Evolutionary conservation across 345 rosid species (phyloP), one percentile per base, ranked within the genome.

Genomic region (Geranium brycei): DNA sequence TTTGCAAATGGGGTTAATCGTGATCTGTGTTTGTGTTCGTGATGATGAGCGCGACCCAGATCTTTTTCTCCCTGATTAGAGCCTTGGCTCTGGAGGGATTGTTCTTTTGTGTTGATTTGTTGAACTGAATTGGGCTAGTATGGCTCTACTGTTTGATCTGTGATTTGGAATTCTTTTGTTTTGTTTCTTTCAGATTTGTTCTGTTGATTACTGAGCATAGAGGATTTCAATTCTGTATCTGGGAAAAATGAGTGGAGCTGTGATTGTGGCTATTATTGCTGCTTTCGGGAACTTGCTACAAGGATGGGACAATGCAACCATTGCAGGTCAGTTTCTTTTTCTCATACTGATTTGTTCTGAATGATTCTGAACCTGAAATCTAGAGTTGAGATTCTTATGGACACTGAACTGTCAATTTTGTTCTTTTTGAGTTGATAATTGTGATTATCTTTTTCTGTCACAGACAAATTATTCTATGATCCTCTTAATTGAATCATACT

Each of bases 241-340:
- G 59, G 63, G 71, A 14, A 73, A 65, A 69, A 93, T 90, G 97
- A 82, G 80, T 65, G 91, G 89, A 77, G 87, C 97, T 66, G 96
- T 85, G 77, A 79, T 88, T 72, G 90, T 90, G 58, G 96, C 99
- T 72, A 68, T 88, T 62, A 91, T 83, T 70, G 96, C 99, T 64
- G 89, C 97, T 59, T 51, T 93, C 73, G 99, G 99, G 53, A 93
- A 91, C 78, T 75, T 93, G 28, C 77, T 93, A 80, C 99, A 93
- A 85, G 99, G 99, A 82, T 93, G 97, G 99, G 99, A 93, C 75
- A 91, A 80, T 81, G 99, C 99, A 58, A 83, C 92, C 62, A 93
- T 93, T 72, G 99, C 99, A 51, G 99, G 99, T 90, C 71, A 73
- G 59, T 55, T 10, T 65, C 47, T 18, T 28, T 1, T 17, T 51